Percentiles rank a stretch among this genome's conserved stretches.
Evolutionary conservation across 345 rosid genomes (phyloP).

Genomic region (Geranium brycei): DNA sequence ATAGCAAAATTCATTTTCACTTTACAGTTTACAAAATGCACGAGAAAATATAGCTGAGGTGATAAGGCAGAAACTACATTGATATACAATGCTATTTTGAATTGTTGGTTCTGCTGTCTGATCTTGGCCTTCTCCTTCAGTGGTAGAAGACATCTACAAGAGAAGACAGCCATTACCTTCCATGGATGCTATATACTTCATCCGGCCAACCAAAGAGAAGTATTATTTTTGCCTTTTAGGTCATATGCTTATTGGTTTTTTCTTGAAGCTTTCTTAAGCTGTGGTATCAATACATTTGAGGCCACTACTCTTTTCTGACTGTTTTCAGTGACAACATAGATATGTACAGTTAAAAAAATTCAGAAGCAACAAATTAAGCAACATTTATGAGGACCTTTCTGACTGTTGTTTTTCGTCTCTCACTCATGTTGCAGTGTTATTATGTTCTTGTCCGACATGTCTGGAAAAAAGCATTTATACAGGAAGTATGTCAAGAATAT

Average conservation of each 20-base stretch:
- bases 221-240: slow-evolving; percentile 18
- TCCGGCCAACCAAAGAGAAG: slow-evolving; percentile 97
- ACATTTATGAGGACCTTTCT: not conserved
- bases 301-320: not conserved
- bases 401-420: not conserved
- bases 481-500: not conserved
- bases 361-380: not conserved
- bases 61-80: too few species aligned
- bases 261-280: too few species aligned
- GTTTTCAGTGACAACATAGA: not conserved
- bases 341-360: not conserved
- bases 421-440: not conserved
- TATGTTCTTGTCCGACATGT: not conserved
- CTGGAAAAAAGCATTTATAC: not conserved
- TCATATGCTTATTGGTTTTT: not conserved
- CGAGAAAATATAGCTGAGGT: too few species aligned
- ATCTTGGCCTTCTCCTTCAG: slow-evolving; percentile 29
- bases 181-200: slow-evolving; percentile 95
- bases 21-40: too few species aligned
- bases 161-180: slow-evolving; percentile 92
- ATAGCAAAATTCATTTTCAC: too few species aligned
- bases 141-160: slow-evolving; percentile 90
- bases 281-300: too few species aligned
- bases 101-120: not conserved
- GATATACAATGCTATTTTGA: not conserved